Base-by-base conservation (phyloP, 345 rosid species). In the Sapria himalayana region DNA sequence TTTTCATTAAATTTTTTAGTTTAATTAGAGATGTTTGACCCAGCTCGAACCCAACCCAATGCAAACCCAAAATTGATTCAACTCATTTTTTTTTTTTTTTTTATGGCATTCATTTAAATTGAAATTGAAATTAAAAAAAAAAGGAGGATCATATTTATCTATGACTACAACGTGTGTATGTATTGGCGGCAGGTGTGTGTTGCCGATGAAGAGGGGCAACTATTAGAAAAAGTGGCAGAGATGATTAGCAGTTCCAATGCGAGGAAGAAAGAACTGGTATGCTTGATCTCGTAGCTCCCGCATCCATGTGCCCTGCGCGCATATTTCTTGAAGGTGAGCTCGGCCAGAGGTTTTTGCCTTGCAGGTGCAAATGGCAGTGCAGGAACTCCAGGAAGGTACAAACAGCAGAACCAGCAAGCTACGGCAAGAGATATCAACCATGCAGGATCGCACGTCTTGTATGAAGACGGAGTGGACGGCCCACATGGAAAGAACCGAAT, bases 111-210 rank as follows among this genome's bases (percentile, higher is more conserved):
- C n/a, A n/a, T n/a, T n/a, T n/a, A n/a, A n/a, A n/a, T n/a, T n/a
- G n/a, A n/a, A n/a, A n/a, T n/a, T n/a, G n/a, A n/a, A n/a, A n/a
- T n/a, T n/a, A n/a, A n/a, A n/a, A n/a, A n/a, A n/a, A n/a, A n/a
- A n/a, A n/a, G n/a, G n/a, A n/a, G n/a, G n/a, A n/a, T n/a, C n/a
- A n/a, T n/a, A n/a, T n/a, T n/a, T n/a, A n/a, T n/a, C n/a, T n/a
- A n/a, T n/a, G n/a, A n/a, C n/a, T n/a, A n/a, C n/a, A n/a, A n/a
- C n/a, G n/a, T n/a, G n/a, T n/a, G n/a, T n/a, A n/a, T n/a, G n/a
- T n/a, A n/a, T n/a, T n/a, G n/a, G n/a, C n/a, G n/a, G 51, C 52
- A 80, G 92, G 93, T 77, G 53, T 84, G 89, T 54, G 76, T 92
- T 38, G 93, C 81, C 15, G 71, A 56, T 43, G 99, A 84, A 63